Evolutionary conservation across 768 basidiomycete species (phyloP).

Genomic region (Hemileccinum rubropunctum): DNA sequence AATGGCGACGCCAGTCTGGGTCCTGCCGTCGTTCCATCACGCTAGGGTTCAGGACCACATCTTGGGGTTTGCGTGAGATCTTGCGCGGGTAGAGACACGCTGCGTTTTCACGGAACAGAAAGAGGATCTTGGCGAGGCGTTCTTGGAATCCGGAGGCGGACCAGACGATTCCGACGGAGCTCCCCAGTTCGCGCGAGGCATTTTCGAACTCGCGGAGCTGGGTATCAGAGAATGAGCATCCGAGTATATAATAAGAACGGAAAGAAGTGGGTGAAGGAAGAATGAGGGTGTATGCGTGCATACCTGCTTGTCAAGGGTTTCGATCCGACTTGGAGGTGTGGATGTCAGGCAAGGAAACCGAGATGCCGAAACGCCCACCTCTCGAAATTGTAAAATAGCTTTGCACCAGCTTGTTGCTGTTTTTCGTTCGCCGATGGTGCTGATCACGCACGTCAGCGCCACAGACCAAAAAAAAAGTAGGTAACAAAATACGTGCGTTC

Average conservation of each 20-base stretch:
- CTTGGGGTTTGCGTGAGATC: slow-evolving; percentile 36
- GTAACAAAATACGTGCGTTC: slow-evolving; percentile 25
- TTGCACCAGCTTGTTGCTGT: slow-evolving; percentile 44
- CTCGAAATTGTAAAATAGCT: slow-evolving; percentile 43
- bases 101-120: slow-evolving; percentile 53
- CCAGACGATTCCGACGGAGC: slow-evolving; percentile 52
- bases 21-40: slow-evolving; percentile 29
- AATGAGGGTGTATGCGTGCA: neutral
- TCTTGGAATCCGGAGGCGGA: slow-evolving; percentile 50
- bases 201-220: slow-evolving; percentile 55
- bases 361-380: slow-evolving; percentile 27
- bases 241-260: neutral
- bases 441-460: slow-evolving; percentile 5
- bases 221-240: neutral
- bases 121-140: slow-evolving; percentile 46
- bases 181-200: slow-evolving; percentile 51
- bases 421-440: slow-evolving; percentile 46
- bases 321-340: slow-evolving; percentile 36
- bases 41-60: slow-evolving; percentile 32
- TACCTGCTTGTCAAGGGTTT: slow-evolving; percentile 48
- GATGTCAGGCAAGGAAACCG: neutral
- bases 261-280: too few relatives aligned
- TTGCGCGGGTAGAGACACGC: slow-evolving; percentile 50
- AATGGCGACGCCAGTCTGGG: slow-evolving; percentile 30
- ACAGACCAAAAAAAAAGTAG: neutral